Evolutionary conservation across 495 filamentous ascomycete species (phyloP), one percentile per base, ranked within the genome.

Genomic region (Eremomyces bilateralis): DNA sequence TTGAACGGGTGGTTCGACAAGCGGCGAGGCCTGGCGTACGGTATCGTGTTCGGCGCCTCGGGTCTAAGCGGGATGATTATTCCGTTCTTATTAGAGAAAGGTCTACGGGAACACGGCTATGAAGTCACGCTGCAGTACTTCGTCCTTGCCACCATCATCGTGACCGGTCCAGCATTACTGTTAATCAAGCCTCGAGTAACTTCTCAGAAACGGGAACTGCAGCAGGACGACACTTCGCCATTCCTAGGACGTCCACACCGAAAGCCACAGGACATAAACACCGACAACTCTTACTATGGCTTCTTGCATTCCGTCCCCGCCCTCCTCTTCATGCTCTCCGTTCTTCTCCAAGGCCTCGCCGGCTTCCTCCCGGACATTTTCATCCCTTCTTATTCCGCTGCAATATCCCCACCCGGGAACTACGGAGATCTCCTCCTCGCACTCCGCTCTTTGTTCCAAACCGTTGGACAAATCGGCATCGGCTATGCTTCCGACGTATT

Each of bases 21-120:
- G 29, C 50, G 51, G 6, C 49, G 57, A 8, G 58, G 58, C 0
- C 49, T 60, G 37, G 58, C 58, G 11, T 59, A 56, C 40, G 58
- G 58, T 0, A 32, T 62, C 29, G 44, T 60, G 15, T 55, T 50
- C 28, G 48, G 47, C 17, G 56, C 56, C 4, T 41, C 45, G 13
- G 58, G 58, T 4, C 40, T 53, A 13, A 47, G 44, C 4, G 58
- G 56, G 4, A 29, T 51, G 4, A 36, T 52, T 3, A 45, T 60
- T 25, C 58, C 58, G 3, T 48, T 59, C 21, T 31, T 48, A 18
- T 24, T 58, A 21, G 47, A 54, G 21, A 41, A 41, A 0, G 27
- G 57, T 19, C 39, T 61, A 8, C 36, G 44, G 4, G 39, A 33
- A 21, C 60, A 47, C 34, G 55, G 50, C 5, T 51, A 53, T 35